These are phyloP conservation scores for Coffea eugenioides DNA, from an alignment of 257 asterid species.

Conservation along the genomic window DNA sequence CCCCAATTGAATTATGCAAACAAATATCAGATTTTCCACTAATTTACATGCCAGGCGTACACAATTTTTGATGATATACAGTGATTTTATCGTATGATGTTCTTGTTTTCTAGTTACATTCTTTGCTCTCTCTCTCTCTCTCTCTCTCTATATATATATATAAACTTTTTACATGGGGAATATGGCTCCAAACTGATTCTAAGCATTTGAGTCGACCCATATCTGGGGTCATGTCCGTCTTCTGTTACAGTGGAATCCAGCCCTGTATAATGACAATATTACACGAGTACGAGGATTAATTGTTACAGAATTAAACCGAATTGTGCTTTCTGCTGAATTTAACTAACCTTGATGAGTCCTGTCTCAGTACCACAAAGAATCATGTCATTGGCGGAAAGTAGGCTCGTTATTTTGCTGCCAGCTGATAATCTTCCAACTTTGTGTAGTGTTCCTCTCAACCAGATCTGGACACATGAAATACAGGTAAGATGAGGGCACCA, in stretches of 20 bases:
- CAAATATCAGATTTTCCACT: too few species aligned
- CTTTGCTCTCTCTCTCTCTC: too few species aligned
- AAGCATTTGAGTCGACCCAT: background rate
- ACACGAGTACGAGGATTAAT: background rate
- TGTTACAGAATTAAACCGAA: background rate
- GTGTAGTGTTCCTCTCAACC: constrained; percentile 89
- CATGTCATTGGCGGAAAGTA: constrained; percentile 86
- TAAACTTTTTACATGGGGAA: constrained; percentile 15
- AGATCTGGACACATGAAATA: constrained; percentile 35
- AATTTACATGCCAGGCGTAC: background rate
- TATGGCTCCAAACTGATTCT: background rate
- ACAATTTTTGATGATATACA: background rate
- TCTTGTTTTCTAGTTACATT: background rate
- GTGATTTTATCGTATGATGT: constrained; percentile 1
- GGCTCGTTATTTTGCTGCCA: constrained; percentile 87
- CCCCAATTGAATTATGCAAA: background rate
- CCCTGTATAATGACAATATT: constrained; percentile 42
- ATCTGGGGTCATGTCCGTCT: background rate
- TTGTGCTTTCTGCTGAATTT: background rate
- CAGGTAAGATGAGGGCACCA: background rate
- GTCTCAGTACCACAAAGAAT: constrained; percentile 87
- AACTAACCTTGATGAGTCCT: constrained; percentile 77
- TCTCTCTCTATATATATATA: background rate
- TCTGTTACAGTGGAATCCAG: constrained; percentile 84
- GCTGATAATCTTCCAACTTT: constrained; percentile 92